phyloP scores from a whole-genome alignment of 345 rosid species.

The Cardiospermum halicacabum region DNA sequence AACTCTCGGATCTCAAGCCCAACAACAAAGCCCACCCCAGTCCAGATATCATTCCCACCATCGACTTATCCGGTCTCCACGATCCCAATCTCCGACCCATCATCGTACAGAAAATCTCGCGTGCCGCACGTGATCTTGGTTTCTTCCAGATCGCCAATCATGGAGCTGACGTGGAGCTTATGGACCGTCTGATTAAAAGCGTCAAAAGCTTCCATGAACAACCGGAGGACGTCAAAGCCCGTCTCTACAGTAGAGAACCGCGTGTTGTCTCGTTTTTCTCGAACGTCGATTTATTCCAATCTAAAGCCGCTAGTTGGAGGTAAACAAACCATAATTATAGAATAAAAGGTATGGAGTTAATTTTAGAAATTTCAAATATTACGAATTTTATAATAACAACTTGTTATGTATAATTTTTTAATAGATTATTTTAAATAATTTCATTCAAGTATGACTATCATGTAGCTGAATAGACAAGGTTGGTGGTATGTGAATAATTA shows the following conservation, averaged over 20 bases:
- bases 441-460: too few relatives aligned
- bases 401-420: too few relatives aligned
- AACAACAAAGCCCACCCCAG: neutral
- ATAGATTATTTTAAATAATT: too few relatives aligned
- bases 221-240: neutral
- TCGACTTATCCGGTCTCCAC: neutral
- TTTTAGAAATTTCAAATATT: neutral
- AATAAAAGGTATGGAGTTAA: too few relatives aligned
- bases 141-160: neutral
- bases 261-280: slow-evolving; percentile 34
- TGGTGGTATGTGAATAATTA: too few relatives aligned
- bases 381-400: too few relatives aligned
- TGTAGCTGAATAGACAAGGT: too few relatives aligned
- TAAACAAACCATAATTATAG: neutral
- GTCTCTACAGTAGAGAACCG: neutral
- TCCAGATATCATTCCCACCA: neutral
- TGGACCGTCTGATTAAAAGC: neutral
- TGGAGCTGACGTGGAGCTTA: neutral
- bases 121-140: neutral
- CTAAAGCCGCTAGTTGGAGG: slow-evolving; percentile 41
- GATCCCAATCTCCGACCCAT: neutral
- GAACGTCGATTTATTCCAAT: slow-evolving; percentile 35
- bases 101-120: neutral
- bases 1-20: neutral
- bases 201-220: neutral